Conservation (phyloP, 805 yeast species). For the Nakazawaea wyomingensis region DNA sequence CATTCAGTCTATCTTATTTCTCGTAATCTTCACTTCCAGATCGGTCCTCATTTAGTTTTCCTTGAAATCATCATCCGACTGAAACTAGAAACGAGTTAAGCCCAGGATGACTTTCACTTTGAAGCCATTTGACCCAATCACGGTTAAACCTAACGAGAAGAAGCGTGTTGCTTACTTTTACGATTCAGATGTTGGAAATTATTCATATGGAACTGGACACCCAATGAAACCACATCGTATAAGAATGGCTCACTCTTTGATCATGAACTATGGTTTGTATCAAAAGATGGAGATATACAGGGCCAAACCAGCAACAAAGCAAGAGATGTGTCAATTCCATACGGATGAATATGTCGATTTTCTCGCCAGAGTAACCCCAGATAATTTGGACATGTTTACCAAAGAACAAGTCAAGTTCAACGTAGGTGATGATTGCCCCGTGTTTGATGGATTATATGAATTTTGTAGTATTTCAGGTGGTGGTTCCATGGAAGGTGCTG, state of each 20-base stretch:
- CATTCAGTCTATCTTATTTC: too few relatives aligned
- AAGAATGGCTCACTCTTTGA: constrained; percentile 96
- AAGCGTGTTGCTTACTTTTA: constrained; percentile 71
- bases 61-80: too few relatives aligned
- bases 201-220: constrained; percentile 97
- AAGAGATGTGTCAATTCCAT: constrained; percentile 97
- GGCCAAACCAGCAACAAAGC: constrained; percentile 96
- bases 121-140: constrained; percentile 60
- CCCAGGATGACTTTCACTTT: constrained; percentile 40
- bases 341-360: constrained; percentile 97
- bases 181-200: constrained; percentile 93
- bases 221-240: constrained; percentile 99
- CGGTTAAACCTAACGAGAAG: constrained; percentile 49
- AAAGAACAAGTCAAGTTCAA: constrained; percentile 90
- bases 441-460: constrained; percentile 73
- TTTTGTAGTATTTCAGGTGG: constrained; percentile 81
- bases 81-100: too few relatives aligned
- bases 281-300: constrained; percentile 96
- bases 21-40: too few relatives aligned
- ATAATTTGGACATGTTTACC: constrained; percentile 78
- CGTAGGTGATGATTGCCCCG: constrained; percentile 93
- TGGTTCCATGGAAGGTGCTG: constrained; percentile 86
- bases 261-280: constrained; percentile 95
- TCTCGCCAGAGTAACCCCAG: constrained; percentile 85
- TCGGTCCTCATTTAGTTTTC: too few relatives aligned